A percentile compares a stretch with the other conserved stretches of the same genome.
Conservation (phyloP, 179 eudicot species). For the Spinacia oleracea region DNA sequence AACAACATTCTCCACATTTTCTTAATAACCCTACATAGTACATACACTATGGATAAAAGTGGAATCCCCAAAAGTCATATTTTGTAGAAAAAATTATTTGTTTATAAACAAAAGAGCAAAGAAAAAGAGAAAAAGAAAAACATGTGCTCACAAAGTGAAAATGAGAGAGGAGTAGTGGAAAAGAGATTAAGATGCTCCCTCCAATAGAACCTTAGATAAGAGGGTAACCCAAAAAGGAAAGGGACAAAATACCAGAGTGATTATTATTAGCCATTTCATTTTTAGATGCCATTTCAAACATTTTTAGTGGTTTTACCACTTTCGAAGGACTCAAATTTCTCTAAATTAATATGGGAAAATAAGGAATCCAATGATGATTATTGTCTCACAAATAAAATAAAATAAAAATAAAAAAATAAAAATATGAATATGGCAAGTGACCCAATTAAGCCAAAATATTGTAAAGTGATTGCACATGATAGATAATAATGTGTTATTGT, state of each 20-base stretch:
- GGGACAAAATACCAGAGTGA: slow-evolving; percentile 4
- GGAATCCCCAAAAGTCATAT: slow-evolving; percentile 13
- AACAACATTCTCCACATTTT: slow-evolving; percentile 6
- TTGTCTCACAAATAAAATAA: neutral
- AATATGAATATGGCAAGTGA: slow-evolving; percentile 6
- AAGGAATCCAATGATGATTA: slow-evolving; percentile 36
- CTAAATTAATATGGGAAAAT: neutral
- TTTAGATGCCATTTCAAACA: slow-evolving; percentile 29
- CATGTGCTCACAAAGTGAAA: slow-evolving; percentile 25
- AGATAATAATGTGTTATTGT: neutral
- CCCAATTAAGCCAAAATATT: slow-evolving; percentile 26
- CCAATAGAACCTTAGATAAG: slow-evolving; percentile 8
- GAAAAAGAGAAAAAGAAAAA: slow-evolving; percentile 5
- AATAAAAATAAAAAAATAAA: neutral
- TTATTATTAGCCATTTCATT: neutral
- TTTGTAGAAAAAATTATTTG: neutral
- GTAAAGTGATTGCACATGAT: slow-evolving; percentile 26
- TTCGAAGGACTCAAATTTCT: slow-evolving; percentile 12
- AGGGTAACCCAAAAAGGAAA: slow-evolving; percentile 5
- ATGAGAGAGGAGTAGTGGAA: slow-evolving; percentile 19
- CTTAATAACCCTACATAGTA: slow-evolving; percentile 12
- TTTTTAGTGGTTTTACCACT: slow-evolving; percentile 24
- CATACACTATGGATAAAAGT: neutral
- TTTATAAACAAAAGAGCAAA: neutral
- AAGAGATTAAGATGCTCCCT: slow-evolving; percentile 4